Evolutionary conservation across 768 basidiomycete species (phyloP).

Genomic region (Tremella yokohamensis): DNA sequence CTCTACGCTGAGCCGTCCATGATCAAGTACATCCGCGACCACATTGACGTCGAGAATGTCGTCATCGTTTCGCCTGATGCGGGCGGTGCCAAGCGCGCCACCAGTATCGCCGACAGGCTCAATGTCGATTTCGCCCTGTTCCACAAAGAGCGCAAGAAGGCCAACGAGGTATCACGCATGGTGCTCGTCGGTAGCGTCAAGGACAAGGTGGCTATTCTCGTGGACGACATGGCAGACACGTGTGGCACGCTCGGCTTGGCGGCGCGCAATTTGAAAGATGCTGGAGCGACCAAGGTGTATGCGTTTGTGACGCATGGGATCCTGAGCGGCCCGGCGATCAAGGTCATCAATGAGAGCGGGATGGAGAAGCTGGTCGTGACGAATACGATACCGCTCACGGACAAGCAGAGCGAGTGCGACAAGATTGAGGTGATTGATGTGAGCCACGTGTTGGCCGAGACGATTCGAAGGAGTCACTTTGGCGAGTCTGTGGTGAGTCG

Average conservation of each 20-base stretch:
- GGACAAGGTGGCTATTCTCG: slow-evolving; percentile 91
- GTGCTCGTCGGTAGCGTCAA: slow-evolving; percentile 89
- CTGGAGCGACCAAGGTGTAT: slow-evolving; percentile 80
- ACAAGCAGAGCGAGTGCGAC: slow-evolving; percentile 59
- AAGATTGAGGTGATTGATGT: slow-evolving; percentile 89
- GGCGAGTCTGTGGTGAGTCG: slow-evolving; percentile 50
- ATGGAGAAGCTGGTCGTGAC: slow-evolving; percentile 89
- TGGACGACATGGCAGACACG: slow-evolving; percentile 99
- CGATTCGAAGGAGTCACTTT: slow-evolving; percentile 67
- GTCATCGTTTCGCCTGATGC: slow-evolving; percentile 97
- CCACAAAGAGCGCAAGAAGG: slow-evolving; percentile 79
- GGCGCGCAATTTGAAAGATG: slow-evolving; percentile 76
- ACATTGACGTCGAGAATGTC: slow-evolving; percentile 77
- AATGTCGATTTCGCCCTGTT: slow-evolving; percentile 93
- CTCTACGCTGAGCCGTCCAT: slow-evolving; percentile 93
- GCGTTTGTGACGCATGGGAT: slow-evolving; percentile 86
- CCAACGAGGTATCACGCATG: slow-evolving; percentile 56
- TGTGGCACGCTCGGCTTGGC: slow-evolving; percentile 85
- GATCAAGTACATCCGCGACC: slow-evolving; percentile 83
- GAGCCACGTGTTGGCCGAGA: slow-evolving; percentile 87
- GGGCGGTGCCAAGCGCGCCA: slow-evolving; percentile 94
- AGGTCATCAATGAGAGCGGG: slow-evolving; percentile 28
- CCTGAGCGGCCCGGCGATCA: slow-evolving; percentile 31
- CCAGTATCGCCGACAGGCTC: slow-evolving; percentile 91
- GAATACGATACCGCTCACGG: slow-evolving; percentile 84